Conservation (phyloP, 1,284 basidiomycete genomes). For the Cerioporus squamosus region DNA sequence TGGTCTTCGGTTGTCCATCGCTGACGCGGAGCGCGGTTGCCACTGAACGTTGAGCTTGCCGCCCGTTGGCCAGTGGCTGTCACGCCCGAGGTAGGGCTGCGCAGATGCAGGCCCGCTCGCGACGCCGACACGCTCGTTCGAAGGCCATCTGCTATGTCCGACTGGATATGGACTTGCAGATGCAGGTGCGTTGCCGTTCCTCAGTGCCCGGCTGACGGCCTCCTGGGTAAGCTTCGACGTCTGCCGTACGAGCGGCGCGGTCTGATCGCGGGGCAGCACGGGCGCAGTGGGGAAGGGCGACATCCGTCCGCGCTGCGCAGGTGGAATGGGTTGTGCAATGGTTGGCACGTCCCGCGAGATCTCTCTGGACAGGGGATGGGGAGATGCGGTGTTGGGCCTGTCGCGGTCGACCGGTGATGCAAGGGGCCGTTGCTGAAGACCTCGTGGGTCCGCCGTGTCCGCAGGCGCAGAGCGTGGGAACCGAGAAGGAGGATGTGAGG, state of each 20-base stretch:
- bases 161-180: slow-evolving; percentile 16
- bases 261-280: slow-evolving; percentile 31
- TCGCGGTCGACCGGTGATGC: slow-evolving; percentile 5
- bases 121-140: slow-evolving; percentile 11
- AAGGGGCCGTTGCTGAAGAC: slow-evolving; percentile 10
- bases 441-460: slow-evolving; percentile 20
- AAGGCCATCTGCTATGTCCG: slow-evolving; percentile 18
- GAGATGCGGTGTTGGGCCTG: slow-evolving; percentile 6
- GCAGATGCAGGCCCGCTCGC: slow-evolving; percentile 2
- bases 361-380: slow-evolving; percentile 20
- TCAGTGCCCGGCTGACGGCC: slow-evolving; percentile 14
- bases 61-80: slow-evolving; percentile 2
- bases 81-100: not conserved
- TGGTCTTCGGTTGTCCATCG: slow-evolving; percentile 20
- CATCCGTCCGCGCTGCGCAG: slow-evolving; percentile 50
- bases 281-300: slow-evolving; percentile 55
- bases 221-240: slow-evolving; percentile 26
- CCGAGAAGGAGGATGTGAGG: slow-evolving; percentile 14
- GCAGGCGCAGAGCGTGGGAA: slow-evolving; percentile 24
- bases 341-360: slow-evolving; percentile 21
- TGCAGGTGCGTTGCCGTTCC: slow-evolving; percentile 3
- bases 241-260: slow-evolving; percentile 28
- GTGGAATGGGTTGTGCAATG: slow-evolving; percentile 33
- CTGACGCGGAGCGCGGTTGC: slow-evolving; percentile 31
- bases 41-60: slow-evolving; percentile 23